Conservation (phyloP, 306 rosid species). For the Pyrus bretschneideri region DNA sequence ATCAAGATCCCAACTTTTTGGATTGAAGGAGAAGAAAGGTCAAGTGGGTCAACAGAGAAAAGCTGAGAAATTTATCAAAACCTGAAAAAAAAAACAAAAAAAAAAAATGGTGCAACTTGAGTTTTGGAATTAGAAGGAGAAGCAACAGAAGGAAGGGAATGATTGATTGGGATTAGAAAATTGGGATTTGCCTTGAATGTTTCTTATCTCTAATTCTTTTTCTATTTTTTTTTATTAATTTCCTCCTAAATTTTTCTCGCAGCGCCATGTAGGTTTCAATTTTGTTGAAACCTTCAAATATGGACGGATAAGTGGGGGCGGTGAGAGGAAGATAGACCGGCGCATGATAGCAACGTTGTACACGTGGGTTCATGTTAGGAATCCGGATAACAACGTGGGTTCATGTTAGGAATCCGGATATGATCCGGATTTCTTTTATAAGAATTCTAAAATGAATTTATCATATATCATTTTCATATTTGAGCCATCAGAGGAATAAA, state of each 20-base stretch:
- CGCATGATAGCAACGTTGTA: slow-evolving; percentile 16
- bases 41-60: slow-evolving; percentile 15
- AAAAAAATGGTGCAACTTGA: not conserved
- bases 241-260: slow-evolving; percentile 1
- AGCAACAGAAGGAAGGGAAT: not conserved
- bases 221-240: not conserved
- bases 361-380: slow-evolving; percentile 9
- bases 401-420: too few relatives aligned
- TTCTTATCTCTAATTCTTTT: not conserved
- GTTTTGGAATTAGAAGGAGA: not conserved
- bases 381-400: too few relatives aligned
- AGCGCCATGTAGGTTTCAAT: slow-evolving; percentile 21
- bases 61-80: not conserved
- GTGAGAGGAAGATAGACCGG: slow-evolving; percentile 7
- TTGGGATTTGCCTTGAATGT: not conserved
- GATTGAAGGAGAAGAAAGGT: not conserved
- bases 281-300: slow-evolving; percentile 63
- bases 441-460: too few relatives aligned
- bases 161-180: not conserved
- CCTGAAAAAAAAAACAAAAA: not conserved
- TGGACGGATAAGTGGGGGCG: slow-evolving; percentile 4
- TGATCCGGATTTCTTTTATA: too few relatives aligned
- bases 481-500: too few relatives aligned
- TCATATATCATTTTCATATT: too few relatives aligned
- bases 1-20: not conserved